Base-by-base conservation (phyloP, 257 asterid genomes). In the Salvia hispanica region DNA sequence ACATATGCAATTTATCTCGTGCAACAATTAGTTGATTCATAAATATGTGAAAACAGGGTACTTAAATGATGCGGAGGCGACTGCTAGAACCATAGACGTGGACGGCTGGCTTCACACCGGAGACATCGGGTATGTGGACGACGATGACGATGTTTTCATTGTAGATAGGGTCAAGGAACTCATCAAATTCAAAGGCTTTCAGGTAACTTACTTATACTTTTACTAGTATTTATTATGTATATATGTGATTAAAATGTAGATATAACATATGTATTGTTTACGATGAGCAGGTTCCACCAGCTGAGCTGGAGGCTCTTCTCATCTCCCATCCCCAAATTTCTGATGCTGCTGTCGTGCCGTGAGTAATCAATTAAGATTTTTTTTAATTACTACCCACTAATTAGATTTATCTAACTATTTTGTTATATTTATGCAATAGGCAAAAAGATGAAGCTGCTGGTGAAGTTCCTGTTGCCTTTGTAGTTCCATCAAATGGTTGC, bases 21-120 rank as follows among this genome's bases (percentile, higher is more conserved):
- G 18, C 57, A 45, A 44, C 16, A 33, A 6, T 34, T 53, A 7
- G 16, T 31, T 63, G 4, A 61, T 18, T 48, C 2, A 40, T 47
- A 9, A 12, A 2, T 28, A 11, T 46, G 39, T 21, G 53, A 43
- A 47, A 8, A 25, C 37, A 86, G 93, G 86, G n/a, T 91, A 91
- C 60, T 69, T 91, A 67, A 85, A 91, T 57, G 93, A 91, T 66
- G 80, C 75, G 0, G 96, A 88, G 80, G 91, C 97, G 0, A 91
- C 96, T 0, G 95, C 96, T 6, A 79, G 88, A 50, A 91, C 97
- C 45, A 61, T 91, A 4, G 97, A 91, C n/a, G 81, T 82, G n/a
- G 94, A 91, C 4, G 97, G 97, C 2, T 91, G 97, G 97, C 88
- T 91, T 42, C 97, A 91, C 28, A 91, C 97, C 0, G 97, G 97